Evolutionary conservation across 1,284 basidiomycete species (phyloP).

Genomic region (Cystobasidiaceae sp.): DNA sequence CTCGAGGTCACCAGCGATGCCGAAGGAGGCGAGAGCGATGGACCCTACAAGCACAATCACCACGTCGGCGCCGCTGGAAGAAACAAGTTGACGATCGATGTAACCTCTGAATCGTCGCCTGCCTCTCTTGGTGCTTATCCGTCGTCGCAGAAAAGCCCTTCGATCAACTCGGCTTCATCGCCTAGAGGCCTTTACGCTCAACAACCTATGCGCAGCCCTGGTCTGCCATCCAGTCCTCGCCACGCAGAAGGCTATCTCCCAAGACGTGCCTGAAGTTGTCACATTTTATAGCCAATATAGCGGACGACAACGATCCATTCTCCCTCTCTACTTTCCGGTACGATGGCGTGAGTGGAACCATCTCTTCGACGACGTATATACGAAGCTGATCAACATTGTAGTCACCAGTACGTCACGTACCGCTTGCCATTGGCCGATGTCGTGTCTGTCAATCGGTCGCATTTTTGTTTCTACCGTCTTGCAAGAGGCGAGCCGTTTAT

Average conservation of each 20-base stretch:
- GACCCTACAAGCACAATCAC: background rate
- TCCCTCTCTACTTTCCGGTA: too few species aligned
- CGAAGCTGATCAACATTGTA: too few species aligned
- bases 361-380: background rate
- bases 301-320: too few species aligned
- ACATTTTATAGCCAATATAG: background rate
- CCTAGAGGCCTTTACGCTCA: slow-evolving; percentile 1
- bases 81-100: slow-evolving; percentile 10
- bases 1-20: slow-evolving; percentile 32
- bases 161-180: background rate
- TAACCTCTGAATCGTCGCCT: background rate
- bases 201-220: slow-evolving; percentile 30
- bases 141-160: background rate
- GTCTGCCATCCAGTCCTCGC: slow-evolving; percentile 32
- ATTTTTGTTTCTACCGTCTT: too few species aligned
- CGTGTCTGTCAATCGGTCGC: too few species aligned
- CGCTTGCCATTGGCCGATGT: too few species aligned
- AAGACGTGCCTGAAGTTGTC: background rate
- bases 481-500: too few species aligned
- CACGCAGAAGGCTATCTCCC: slow-evolving; percentile 24
- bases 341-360: too few species aligned
- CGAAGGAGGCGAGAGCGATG: slow-evolving; percentile 12
- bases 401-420: too few species aligned
- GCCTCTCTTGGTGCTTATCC: background rate
- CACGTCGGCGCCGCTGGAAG: too few species aligned